Percentiles rank a stretch among this genome's conserved stretches.
phyloP scores from a whole-genome alignment of 805 yeast species.

The Brettanomyces sp. region DNA sequence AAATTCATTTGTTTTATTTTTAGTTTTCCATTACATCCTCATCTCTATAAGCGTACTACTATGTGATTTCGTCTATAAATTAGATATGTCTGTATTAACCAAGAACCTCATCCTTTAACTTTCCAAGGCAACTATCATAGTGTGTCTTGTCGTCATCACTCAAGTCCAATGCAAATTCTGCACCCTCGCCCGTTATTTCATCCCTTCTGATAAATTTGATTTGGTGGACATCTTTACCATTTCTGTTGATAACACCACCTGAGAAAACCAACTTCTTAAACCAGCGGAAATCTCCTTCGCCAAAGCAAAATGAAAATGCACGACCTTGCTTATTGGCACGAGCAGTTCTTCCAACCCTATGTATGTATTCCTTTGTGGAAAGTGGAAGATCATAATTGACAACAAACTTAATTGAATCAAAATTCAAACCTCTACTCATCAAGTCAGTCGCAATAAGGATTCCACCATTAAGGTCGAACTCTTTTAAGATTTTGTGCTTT shows the following conservation, averaged over 20 bases:
- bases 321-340: constrained; percentile 77
- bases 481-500: constrained; percentile 48
- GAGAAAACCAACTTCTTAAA: constrained; percentile 35
- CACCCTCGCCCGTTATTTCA: constrained; percentile 1
- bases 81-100: constrained; percentile 4
- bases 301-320: constrained; percentile 66
- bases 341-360: constrained; percentile 95
- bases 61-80: constrained; percentile 4
- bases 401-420: constrained; percentile 60
- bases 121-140: constrained; percentile 36
- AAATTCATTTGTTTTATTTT: not conserved
- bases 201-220: constrained; percentile 21
- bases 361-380: constrained; percentile 86
- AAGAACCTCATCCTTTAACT: constrained; percentile 34
- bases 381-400: constrained; percentile 87
- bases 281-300: constrained; percentile 72
- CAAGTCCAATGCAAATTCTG: constrained; percentile 20
- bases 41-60: not conserved
- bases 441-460: constrained; percentile 75
- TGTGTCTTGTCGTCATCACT: constrained; percentile 27
- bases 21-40: too few relatives aligned
- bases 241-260: constrained; percentile 45
- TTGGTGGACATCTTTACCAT: constrained; percentile 26
- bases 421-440: constrained; percentile 92
- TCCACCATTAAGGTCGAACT: constrained; percentile 43